Conservation (phyloP, 768 basidiomycete species). For the Crepidotus variabilis region DNA sequence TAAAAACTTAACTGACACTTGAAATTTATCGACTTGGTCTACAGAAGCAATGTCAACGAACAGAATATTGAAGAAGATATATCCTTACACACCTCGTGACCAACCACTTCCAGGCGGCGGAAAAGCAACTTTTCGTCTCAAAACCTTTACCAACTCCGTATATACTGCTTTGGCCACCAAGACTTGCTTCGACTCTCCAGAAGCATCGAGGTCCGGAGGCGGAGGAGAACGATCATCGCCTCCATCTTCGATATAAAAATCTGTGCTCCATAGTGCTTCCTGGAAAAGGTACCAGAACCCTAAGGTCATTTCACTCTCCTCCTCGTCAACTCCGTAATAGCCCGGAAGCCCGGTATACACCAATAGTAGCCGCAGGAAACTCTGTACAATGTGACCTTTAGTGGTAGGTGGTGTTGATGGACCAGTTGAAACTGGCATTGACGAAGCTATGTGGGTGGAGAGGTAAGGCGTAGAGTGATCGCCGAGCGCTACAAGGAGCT, state of each 20-base stretch:
- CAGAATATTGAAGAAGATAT: not conserved
- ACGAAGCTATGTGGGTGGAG: constrained; percentile 60
- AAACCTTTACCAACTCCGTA: constrained; percentile 65
- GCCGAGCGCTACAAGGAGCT: constrained; percentile 75
- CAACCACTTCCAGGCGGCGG: constrained; percentile 53
- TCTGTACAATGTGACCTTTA: constrained; percentile 56
- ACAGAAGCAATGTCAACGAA: constrained; percentile 9
- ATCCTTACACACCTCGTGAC: constrained; percentile 57
- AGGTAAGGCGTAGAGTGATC: constrained; percentile 85
- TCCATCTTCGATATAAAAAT: constrained; percentile 43
- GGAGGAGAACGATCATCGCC: constrained; percentile 25
- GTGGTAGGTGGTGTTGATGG: constrained; percentile 26
- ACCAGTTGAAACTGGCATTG: constrained; percentile 29
- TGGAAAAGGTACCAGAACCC: constrained; percentile 91
- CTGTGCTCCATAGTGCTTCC: constrained; percentile 75
- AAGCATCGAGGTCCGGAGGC: constrained; percentile 17
- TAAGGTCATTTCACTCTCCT: constrained; percentile 83
- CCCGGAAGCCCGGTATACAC: constrained; percentile 72
- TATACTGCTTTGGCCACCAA: constrained; percentile 73
- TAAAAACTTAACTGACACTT: constrained; percentile 46
- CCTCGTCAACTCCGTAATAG: constrained; percentile 79
- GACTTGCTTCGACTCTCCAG: constrained; percentile 32
- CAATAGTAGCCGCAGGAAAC: constrained; percentile 67
- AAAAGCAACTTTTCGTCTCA: constrained; percentile 75
- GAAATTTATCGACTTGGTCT: constrained; percentile 81